These are phyloP conservation scores for Gryganskiella cystojenkinii DNA, from an alignment of 192 early-diverging fungal genomes.

Conservation along the genomic window DNA sequence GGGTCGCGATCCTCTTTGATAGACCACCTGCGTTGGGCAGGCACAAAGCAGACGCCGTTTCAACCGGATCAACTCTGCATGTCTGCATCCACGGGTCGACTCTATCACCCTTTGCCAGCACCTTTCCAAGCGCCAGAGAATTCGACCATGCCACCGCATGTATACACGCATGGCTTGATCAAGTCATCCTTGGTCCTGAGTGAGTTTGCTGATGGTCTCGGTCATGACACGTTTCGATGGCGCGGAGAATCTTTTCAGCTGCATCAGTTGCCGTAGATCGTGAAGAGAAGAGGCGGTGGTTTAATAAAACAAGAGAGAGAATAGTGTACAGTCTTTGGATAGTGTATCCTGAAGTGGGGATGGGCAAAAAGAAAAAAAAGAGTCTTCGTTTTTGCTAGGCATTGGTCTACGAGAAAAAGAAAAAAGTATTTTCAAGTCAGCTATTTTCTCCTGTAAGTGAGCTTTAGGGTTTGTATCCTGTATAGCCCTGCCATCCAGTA, in stretches of 20 bases:
- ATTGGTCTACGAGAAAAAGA: no score
- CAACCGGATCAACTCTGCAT: conserved; percentile 31
- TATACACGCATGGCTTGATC: conserved; percentile 18
- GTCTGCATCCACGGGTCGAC: conserved; percentile 20
- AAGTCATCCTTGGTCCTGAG: conserved; percentile 37
- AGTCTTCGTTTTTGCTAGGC: no score
- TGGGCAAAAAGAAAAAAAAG: no score
- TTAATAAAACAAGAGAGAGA: neutral
- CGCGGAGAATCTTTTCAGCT: conserved; percentile 16
- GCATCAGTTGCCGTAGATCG: neutral
- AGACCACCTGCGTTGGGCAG: conserved; percentile 38
- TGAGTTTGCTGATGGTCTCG: conserved; percentile 24
- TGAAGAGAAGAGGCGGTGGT: neutral
- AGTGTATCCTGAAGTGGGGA: no score
- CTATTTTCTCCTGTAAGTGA: no score
- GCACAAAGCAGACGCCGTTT: conserved; percentile 23
- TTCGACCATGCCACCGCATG: neutral
- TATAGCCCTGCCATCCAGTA: no score
- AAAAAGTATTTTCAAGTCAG: no score
- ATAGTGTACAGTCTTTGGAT: neutral
- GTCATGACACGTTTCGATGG: conserved; percentile 30
- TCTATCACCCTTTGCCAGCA: conserved; percentile 35
- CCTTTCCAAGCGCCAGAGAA: neutral
- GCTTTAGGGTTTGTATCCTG: no score
- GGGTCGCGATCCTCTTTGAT: neutral